phyloP scores from a whole-genome alignment of 805 yeast genomes.

The Candida xyloterini region DNA sequence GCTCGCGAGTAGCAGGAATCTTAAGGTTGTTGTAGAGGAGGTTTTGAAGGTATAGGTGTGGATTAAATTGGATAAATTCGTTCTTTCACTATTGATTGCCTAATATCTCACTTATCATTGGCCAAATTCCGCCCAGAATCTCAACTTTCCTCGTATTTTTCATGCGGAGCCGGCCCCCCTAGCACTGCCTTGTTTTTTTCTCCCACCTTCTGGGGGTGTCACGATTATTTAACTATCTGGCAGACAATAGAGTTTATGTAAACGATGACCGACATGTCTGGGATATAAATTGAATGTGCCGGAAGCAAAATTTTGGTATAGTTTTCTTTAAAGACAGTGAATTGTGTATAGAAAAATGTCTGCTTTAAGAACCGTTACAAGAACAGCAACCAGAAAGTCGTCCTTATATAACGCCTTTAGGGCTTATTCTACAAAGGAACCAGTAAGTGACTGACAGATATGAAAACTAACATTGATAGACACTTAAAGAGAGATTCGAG shows the following conservation, averaged over 20 bases:
- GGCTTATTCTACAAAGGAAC: slow-evolving; percentile 39
- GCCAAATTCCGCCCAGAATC: not conserved
- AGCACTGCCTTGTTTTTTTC: slow-evolving; percentile 10
- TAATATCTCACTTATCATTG: not conserved
- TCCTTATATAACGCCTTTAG: slow-evolving; percentile 26
- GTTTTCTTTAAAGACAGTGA: slow-evolving; percentile 4
- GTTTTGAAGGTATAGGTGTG: not conserved
- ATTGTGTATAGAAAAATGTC: slow-evolving; percentile 18
- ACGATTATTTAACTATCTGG: slow-evolving; percentile 10
- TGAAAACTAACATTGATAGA: slow-evolving; percentile 33
- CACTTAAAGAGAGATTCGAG: slow-evolving; percentile 92
- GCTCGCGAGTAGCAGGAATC: slow-evolving; percentile 12
- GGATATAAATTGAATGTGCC: slow-evolving; percentile 10
- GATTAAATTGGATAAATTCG: not conserved
- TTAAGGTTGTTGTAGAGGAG: not conserved
- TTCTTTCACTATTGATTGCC: not conserved
- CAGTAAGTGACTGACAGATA: slow-evolving; percentile 24
- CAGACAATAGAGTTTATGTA: slow-evolving; percentile 11
- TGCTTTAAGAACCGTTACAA: slow-evolving; percentile 31
- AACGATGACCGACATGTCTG: slow-evolving; percentile 9
- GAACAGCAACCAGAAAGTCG: slow-evolving; percentile 26
- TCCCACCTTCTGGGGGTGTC: slow-evolving; percentile 11
- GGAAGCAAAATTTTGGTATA: slow-evolving; percentile 5
- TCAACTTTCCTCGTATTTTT: not conserved
- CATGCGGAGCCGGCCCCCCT: not conserved